Base-by-base conservation (phyloP, 208 protist genomes). In the Wallacemonas rigidus region DNA sequence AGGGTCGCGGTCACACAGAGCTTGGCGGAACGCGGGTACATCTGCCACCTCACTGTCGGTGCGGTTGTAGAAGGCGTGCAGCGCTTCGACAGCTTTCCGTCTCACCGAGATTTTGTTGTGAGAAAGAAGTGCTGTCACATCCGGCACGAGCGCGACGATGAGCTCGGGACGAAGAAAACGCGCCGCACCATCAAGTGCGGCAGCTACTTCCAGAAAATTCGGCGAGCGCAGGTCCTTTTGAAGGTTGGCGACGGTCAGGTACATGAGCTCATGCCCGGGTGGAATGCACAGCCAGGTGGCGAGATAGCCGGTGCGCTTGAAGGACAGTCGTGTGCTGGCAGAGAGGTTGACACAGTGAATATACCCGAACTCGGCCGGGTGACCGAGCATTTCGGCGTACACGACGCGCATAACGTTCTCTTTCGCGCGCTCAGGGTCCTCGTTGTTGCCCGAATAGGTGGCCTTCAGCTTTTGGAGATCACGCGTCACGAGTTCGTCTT, bases 381-480 rank as follows among this genome's bases (percentile, higher is more conserved):
- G 82, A 6, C 98, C 98, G 1, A 99, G 74, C 94, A 99, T 97
- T 75, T 99, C 97, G 68, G 95, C 98, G 81, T 99, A 99, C 44
- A 98, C 80, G 56, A 93, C 56, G 41, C 94, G 88, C 51, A 98
- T 78, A 53, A 98, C 80, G 63, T 85, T 88, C 81, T 98, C 97
- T 64, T 92, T 91, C 71, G 90, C 68, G 38, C 39, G 35, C 61
- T 61, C 62, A 38, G 65, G 48, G 48, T 65, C 50, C 17, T 26
- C 53, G 48, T 65, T 75, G 14, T 64, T 71, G 12, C 61, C 61
- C 2, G 58, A 17, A 12, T 88, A 64, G 17, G 63, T 53, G 9
- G 54, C 72, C 71, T 93, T 94, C 4, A 95, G 71, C 1, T 74
- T 64, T n/a, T 69, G 75, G 17, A 95, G 76, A 63, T 97, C 91